Evolutionary conservation across 805 yeast species (phyloP).

Genomic region (Candida ficus): DNA sequence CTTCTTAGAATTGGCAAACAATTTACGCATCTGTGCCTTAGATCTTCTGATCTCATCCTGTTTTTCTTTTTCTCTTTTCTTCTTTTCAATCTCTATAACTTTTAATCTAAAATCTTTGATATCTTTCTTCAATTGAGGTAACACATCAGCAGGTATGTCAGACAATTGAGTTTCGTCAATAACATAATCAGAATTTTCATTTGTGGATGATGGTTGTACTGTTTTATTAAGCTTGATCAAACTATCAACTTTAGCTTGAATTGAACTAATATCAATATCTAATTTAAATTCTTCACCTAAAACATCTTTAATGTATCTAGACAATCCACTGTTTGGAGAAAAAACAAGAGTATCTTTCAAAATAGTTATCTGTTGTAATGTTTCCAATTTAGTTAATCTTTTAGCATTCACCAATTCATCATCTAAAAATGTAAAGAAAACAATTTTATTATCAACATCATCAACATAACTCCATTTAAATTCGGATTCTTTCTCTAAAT

Average conservation of each 20-base stretch:
- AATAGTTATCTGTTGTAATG: not conserved
- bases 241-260: conserved; percentile 2
- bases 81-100: conserved; percentile 47
- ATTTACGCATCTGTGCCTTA: conserved; percentile 39
- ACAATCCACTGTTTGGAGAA: conserved; percentile 3
- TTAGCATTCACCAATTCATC: conserved; percentile 1
- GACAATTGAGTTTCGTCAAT: conserved; percentile 53
- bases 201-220: not conserved
- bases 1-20: conserved; percentile 35
- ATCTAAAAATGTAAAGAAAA: conserved; percentile 30
- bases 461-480: conserved; percentile 34
- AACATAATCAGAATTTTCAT: conserved; percentile 31
- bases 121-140: conserved; percentile 47
- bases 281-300: conserved; percentile 1
- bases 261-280: not conserved
- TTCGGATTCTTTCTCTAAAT: not conserved
- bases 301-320: conserved; percentile 1
- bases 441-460: conserved; percentile 29
- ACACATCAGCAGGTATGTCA: conserved; percentile 50
- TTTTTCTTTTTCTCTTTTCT: conserved; percentile 43
- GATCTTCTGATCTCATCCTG: conserved; percentile 45
- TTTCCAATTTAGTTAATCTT: not conserved
- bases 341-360: conserved; percentile 1
- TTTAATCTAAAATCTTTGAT: conserved; percentile 52
- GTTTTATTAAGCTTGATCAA: conserved; percentile 5